Percentiles rank a stretch among this genome's conserved stretches.
Evolutionary conservation across 2,329 filamentous ascomycete genomes (phyloP).

Genomic region (Aschersonia sp.): DNA sequence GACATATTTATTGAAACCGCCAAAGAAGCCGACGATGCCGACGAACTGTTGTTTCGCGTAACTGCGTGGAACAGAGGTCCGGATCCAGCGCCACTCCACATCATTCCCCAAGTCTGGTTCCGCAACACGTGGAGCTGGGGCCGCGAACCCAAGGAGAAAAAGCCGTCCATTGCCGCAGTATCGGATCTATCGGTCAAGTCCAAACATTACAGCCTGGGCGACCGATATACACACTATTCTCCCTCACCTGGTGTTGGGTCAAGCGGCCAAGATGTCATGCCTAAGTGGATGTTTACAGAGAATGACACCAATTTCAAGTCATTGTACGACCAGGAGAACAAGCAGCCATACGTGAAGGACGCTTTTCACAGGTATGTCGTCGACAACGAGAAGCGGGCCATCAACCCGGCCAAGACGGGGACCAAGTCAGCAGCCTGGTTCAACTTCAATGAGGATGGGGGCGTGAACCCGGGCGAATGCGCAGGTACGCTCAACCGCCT

Average conservation of each 20-base stretch:
- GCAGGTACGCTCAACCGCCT: slow-evolving; percentile 43
- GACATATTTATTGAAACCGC: slow-evolving; percentile 95
- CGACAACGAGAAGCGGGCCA: slow-evolving; percentile 59
- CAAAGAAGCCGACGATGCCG: slow-evolving; percentile 82
- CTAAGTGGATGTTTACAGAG: slow-evolving; percentile 79
- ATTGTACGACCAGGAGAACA: slow-evolving; percentile 67
- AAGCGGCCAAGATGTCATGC: slow-evolving; percentile 70
- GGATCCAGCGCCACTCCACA: slow-evolving; percentile 80
- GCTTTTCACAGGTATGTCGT: slow-evolving; percentile 86
- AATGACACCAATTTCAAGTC: slow-evolving; percentile 81
- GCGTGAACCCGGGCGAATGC: slow-evolving; percentile 79
- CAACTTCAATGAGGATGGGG: slow-evolving; percentile 76
- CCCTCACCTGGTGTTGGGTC: slow-evolving; percentile 76
- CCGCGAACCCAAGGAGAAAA: slow-evolving; percentile 57
- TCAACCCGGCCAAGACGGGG: slow-evolving; percentile 67
- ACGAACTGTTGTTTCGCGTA: slow-evolving; percentile 84
- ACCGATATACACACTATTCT: slow-evolving; percentile 71
- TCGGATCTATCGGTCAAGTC: slow-evolving; percentile 57
- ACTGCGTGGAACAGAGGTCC: slow-evolving; percentile 93
- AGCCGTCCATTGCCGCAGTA: slow-evolving; percentile 60
- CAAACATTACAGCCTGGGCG: slow-evolving; percentile 66
- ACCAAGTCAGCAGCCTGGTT: slow-evolving; percentile 92
- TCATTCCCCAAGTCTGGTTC: slow-evolving; percentile 92
- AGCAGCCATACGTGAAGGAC: slow-evolving; percentile 80
- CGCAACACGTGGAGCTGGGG: slow-evolving; percentile 97